phyloP scores from a whole-genome alignment of 2,329 filamentous ascomycete species.

The Westerdykella ornata region DNA sequence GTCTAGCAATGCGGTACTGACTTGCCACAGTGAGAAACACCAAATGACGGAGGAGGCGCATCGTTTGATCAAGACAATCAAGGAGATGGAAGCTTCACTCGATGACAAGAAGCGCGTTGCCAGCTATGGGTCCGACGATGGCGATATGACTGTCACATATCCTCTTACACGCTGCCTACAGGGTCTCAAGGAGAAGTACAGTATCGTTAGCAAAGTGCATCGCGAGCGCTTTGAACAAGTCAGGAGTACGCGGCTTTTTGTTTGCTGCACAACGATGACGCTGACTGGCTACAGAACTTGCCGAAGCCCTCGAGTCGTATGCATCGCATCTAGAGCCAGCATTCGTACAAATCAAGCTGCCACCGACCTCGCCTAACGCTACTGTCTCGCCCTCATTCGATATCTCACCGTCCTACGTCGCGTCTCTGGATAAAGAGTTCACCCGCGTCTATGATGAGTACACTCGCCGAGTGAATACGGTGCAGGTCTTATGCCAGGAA shows the following conservation, averaged over 20 bases:
- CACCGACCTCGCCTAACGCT: conserved; percentile 70
- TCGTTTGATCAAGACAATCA: conserved; percentile 74
- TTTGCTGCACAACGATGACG: not conserved
- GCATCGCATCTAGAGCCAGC: conserved; percentile 88
- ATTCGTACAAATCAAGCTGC: conserved; percentile 78
- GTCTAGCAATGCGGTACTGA: conserved; percentile 5
- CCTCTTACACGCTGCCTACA: conserved; percentile 76
- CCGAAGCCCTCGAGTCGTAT: conserved; percentile 88
- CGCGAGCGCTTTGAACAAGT: conserved; percentile 92
- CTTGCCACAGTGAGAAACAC: conserved; percentile 66
- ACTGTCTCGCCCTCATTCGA: conserved; percentile 79
- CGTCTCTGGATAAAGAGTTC: conserved; percentile 82
- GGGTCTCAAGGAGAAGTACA: conserved; percentile 77
- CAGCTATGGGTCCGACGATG: conserved; percentile 57
- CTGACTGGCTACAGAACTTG: conserved; percentile 60
- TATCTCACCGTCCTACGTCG: conserved; percentile 82
- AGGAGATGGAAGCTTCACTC: conserved; percentile 87
- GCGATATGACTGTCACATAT: conserved; percentile 70
- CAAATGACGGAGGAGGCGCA: conserved; percentile 85
- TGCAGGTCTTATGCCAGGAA: conserved; percentile 69
- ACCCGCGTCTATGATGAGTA: conserved; percentile 96
- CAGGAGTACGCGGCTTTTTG: conserved; percentile 58
- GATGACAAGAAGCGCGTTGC: conserved; percentile 64
- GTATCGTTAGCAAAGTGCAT: conserved; percentile 71
- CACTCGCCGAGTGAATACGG: conserved; percentile 68